A percentile compares a stretch with the other conserved stretches of the same genome.
Conservation (phyloP, 2,329 filamentous ascomycete genomes). For the Monilinia laxa region DNA sequence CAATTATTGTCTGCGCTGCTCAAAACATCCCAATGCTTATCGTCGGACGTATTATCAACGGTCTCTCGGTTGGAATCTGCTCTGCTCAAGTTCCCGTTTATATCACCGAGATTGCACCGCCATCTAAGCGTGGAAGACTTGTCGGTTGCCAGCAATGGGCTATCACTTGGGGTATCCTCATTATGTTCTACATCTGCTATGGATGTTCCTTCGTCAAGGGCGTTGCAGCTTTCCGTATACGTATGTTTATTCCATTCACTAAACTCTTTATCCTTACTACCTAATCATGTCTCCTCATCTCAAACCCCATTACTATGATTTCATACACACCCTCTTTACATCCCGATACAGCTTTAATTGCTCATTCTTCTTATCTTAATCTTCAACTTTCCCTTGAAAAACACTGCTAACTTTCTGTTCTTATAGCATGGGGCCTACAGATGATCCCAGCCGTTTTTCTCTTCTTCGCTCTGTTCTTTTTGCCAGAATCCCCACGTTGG, state of each 20-base stretch:
- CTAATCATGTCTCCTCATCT: too few relatives aligned
- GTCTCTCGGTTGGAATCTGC: constrained; percentile 60
- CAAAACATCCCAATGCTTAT: constrained; percentile 55
- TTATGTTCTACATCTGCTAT: constrained; percentile 69
- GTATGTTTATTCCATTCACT: too few relatives aligned
- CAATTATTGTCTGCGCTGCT: constrained; percentile 57
- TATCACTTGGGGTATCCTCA: constrained; percentile 63
- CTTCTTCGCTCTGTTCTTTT: constrained; percentile 57
- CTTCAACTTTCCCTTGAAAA: too few relatives aligned
- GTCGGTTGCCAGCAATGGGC: constrained; percentile 67
- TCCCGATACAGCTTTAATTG: too few relatives aligned
- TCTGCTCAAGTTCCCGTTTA: constrained; percentile 69
- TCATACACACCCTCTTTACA: too few relatives aligned
- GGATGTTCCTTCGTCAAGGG: constrained; percentile 43
- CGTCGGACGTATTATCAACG: constrained; percentile 59
- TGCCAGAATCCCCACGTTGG: constrained; percentile 64
- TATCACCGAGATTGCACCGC: constrained; percentile 63
- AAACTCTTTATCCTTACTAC: too few relatives aligned
- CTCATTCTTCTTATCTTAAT: too few relatives aligned
- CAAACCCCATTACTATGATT: too few relatives aligned
- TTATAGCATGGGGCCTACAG: constrained; percentile 58
- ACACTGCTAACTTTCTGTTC: too few relatives aligned
- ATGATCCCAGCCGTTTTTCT: constrained; percentile 60
- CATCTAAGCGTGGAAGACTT: constrained; percentile 59
- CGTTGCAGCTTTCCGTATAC: constrained; percentile 57